Conservation (phyloP, 164 flowering plant species). For the Kingdonia uniflora region DNA sequence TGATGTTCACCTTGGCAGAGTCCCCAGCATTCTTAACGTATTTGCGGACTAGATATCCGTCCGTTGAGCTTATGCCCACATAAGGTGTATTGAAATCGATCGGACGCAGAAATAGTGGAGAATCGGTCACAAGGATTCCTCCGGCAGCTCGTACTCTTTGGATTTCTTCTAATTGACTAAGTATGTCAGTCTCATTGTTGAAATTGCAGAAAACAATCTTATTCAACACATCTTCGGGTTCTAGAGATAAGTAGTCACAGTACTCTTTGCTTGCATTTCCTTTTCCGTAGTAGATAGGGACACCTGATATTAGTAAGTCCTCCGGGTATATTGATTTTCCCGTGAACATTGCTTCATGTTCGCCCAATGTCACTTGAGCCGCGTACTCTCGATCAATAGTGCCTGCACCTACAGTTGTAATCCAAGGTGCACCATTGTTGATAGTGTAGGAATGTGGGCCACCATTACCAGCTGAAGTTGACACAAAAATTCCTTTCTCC, state of each 20-base stretch:
- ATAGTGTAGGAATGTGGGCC: conserved; percentile 19
- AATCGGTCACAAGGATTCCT: conserved; percentile 18
- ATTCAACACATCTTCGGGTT: conserved; percentile 4
- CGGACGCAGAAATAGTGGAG: conserved; percentile 6
- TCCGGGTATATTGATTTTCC: conserved; percentile 8
- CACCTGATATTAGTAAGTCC: conserved; percentile 5
- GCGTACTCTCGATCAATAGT: conserved; percentile 19
- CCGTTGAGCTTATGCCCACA: conserved; percentile 12
- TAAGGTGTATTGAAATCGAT: conserved; percentile 13
- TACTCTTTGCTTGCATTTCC: conserved; percentile 10
- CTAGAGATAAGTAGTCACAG: conserved; percentile 1
- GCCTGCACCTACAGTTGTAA: conserved; percentile 34
- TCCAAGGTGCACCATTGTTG: conserved; percentile 39
- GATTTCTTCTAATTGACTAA: conserved; percentile 4
- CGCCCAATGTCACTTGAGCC: conserved; percentile 17
- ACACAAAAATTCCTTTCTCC: conserved; percentile 32
- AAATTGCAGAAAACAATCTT: conserved; percentile 19
- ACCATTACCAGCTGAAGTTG: conserved; percentile 30
- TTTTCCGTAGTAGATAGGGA: conserved; percentile 8
- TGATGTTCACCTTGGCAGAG: conserved; percentile 5
- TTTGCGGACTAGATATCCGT: conserved; percentile 12
- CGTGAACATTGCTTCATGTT: background rate
- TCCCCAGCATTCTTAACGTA: conserved; percentile 5
- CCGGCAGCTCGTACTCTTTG: conserved; percentile 17
- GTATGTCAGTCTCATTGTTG: background rate